Base-by-base conservation (phyloP, 257 asterid species). In the Verbena officinalis region DNA sequence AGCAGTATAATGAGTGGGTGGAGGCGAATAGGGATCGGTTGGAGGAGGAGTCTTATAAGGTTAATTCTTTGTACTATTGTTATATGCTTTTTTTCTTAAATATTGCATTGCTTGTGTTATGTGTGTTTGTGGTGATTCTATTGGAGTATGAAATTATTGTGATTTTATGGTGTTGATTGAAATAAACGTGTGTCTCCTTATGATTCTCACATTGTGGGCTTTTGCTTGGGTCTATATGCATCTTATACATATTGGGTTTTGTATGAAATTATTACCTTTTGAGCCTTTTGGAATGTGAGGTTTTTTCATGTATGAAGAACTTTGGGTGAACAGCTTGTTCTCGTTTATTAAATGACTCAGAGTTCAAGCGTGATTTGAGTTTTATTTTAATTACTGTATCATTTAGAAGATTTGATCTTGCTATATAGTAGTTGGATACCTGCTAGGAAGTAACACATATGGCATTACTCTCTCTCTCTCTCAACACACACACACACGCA, bases 31-130 rank as follows among this genome's bases (percentile, higher is more conserved):
- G 83, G 78, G 87, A 85, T 64, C 80, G 80, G 27, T 70, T 92
- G 81, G 97, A 89, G 74, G 88, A 85, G 64, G 95, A 92, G 62
- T 85, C 98, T 5, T 92, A 79, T 60, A 82, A 87, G 98, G 98
- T 92, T 73, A n/a, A 3, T 74, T 77, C 27, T 45, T 30, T 17
- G 59, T 56, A 48, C 23, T 64, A 19, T 23, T 43, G 46, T 53
- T 8, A 27, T 27, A 27, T 27, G 55, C 23, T 69, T 24, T 23
- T 36, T 53, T 56, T 10, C 42, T 58, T 36, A 31, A 36, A 7
- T 54, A 44, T 38, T 45, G 56, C 4, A 10, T 17, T 58, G 57
- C 9, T 45, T 38, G 8, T 55, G 39, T 10, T 20, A 7, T 17
- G 59, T 67, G 55, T 49, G 52, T 67, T 49, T 49, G 52, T 48